Percentiles rank a stretch among this genome's conserved stretches.
These are phyloP conservation scores for Babesia sp. DNA, from an alignment of 169 alveolate genomes.

Conservation along the genomic window DNA sequence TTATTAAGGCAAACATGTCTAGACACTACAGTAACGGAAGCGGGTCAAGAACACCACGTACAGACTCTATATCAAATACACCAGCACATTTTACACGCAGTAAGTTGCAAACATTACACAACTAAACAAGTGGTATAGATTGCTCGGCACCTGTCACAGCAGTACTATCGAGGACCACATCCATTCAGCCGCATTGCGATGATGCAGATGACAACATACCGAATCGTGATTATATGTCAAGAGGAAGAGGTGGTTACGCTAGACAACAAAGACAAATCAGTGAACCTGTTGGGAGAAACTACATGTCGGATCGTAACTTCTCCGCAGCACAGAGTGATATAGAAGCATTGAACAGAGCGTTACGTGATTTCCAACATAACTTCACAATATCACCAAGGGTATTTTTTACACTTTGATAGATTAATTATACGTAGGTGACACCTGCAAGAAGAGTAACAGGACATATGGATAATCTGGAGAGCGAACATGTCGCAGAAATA, in stretches of 20 bases:
- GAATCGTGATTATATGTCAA: background rate
- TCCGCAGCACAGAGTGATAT: constrained; percentile 8
- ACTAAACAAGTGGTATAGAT: background rate
- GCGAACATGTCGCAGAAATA: constrained; percentile 22
- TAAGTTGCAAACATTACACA: background rate
- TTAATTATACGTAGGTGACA: background rate
- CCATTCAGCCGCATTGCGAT: constrained; percentile 18
- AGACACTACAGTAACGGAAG: background rate
- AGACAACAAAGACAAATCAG: constrained; percentile 25
- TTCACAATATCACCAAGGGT: constrained; percentile 26
- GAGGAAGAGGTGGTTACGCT: background rate
- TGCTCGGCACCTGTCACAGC: constrained; percentile 27
- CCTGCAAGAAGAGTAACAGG: background rate
- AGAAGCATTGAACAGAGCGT: constrained; percentile 29
- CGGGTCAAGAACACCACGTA: background rate
- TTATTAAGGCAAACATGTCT: constrained; percentile 37
- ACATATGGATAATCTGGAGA: background rate
- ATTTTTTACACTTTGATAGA: background rate
- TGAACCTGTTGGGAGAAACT: constrained; percentile 3
- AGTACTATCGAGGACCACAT: constrained; percentile 29
- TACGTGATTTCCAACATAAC: constrained; percentile 27
- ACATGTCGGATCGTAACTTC: background rate
- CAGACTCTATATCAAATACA: background rate
- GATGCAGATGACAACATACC: background rate
- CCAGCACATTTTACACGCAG: constrained; percentile 5